These are phyloP conservation scores for Scheffersomyces cryptocercus DNA, from an alignment of 1,139 yeast species.

Conservation along the genomic window DNA sequence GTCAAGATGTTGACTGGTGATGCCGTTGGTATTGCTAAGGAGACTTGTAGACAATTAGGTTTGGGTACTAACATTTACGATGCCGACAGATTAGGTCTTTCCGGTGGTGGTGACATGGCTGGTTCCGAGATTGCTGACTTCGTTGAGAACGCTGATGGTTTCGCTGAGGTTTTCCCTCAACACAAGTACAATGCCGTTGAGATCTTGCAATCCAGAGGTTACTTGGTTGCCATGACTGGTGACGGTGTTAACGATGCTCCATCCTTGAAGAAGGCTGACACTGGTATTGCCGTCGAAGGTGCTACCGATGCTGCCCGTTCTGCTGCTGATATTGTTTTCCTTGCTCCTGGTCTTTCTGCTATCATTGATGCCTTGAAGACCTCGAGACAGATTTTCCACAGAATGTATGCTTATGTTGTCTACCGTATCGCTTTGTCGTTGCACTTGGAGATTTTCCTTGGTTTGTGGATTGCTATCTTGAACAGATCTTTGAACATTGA, in stretches of 20 bases:
- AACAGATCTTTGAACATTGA: constrained; percentile 81
- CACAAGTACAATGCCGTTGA: constrained; percentile 93
- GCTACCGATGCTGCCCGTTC: constrained; percentile 96
- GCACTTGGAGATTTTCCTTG: constrained; percentile 90
- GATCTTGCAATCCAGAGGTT: constrained; percentile 87
- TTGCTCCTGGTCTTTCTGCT: constrained; percentile 95
- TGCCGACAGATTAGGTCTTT: constrained; percentile 95
- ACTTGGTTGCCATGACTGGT: constrained; percentile 98
- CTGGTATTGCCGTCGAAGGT: constrained; percentile 98
- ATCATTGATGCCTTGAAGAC: constrained; percentile 92
- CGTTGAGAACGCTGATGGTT: constrained; percentile 96
- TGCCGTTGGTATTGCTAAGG: constrained; percentile 98
- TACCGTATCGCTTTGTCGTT: constrained; percentile 93
- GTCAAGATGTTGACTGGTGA: constrained; percentile 99
- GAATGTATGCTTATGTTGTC: constrained; percentile 95
- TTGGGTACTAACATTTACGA: constrained; percentile 96
- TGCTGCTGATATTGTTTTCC: constrained; percentile 95
- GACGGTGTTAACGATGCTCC: constrained; percentile 98
- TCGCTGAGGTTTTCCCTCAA: constrained; percentile 97
- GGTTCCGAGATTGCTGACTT: constrained; percentile 96
- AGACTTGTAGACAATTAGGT: constrained; percentile 97
- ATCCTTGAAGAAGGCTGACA: constrained; percentile 93
- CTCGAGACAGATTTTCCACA: constrained; percentile 96
- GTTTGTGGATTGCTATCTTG: constrained; percentile 92
- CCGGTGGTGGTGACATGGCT: constrained; percentile 96